phyloP scores from a whole-genome alignment of 2,329 filamentous ascomycete genomes.

The Ophiostoma australiae region DNA sequence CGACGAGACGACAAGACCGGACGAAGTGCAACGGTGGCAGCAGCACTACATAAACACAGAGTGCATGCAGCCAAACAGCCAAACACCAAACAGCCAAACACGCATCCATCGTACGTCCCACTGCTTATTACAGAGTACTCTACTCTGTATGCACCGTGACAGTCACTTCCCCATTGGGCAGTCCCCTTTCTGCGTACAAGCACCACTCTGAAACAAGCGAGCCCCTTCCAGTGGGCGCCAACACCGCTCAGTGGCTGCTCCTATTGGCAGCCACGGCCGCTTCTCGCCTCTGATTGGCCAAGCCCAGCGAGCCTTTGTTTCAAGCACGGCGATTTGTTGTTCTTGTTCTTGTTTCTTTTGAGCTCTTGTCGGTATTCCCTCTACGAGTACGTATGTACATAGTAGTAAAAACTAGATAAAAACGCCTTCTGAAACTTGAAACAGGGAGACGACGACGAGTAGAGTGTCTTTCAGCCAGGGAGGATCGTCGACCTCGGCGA shows the following conservation, averaged over 20 bases:
- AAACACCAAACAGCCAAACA: not conserved
- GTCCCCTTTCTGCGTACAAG: not conserved
- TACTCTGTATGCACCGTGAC: not conserved
- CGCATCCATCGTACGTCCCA: not conserved
- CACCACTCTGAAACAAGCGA: not conserved
- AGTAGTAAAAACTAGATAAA: too few relatives aligned
- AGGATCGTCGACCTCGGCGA: slow-evolving; percentile 11
- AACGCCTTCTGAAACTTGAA: not conserved
- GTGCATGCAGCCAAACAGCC: not conserved
- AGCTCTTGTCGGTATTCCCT: too few relatives aligned
- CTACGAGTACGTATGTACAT: too few relatives aligned
- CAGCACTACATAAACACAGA: not conserved
- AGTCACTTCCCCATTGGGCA: not conserved
- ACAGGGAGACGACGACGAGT: not conserved
- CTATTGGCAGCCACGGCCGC: not conserved
- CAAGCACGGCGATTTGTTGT: not conserved
- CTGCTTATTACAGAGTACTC: not conserved
- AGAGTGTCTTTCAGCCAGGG: not conserved
- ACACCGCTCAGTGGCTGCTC: not conserved
- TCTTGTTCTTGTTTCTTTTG: not conserved
- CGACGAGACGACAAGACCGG: not conserved
- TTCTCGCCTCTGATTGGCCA: not conserved
- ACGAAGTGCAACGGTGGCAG: not conserved
- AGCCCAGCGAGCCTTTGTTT: not conserved
- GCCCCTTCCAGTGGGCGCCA: not conserved